Percentiles rank a stretch among this genome's conserved stretches.
These are phyloP conservation scores for Apocynum venetum DNA, from an alignment of 257 asterid genomes.

Conservation along the genomic window DNA sequence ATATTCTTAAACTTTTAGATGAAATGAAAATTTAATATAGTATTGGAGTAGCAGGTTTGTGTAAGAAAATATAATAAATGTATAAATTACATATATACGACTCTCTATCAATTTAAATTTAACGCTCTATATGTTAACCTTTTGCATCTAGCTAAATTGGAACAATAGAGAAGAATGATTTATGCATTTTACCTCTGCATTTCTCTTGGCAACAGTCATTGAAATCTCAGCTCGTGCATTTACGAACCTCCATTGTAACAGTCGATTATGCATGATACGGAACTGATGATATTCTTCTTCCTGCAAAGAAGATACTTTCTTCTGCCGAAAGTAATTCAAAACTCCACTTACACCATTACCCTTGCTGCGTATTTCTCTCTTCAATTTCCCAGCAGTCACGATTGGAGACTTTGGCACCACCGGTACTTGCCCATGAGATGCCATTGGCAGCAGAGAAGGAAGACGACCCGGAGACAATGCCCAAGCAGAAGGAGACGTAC, in stretches of 20 bases:
- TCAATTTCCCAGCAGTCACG: conserved; percentile 15
- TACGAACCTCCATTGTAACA: conserved; percentile 79
- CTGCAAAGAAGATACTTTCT: conserved; percentile 37
- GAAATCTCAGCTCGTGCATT: conserved; percentile 67
- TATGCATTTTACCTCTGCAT: conserved; percentile 43
- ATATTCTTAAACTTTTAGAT: too few species aligned
- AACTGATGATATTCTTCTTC: conserved; percentile 63
- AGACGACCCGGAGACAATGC: conserved; percentile 71
- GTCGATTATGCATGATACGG: conserved; percentile 48
- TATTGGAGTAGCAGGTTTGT: too few species aligned
- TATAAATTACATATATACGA: too few species aligned
- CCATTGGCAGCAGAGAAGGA: conserved; percentile 18
- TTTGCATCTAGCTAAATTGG: too few species aligned
- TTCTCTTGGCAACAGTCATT: conserved; percentile 35
- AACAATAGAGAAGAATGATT: neutral
- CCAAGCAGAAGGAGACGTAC: conserved; percentile 81
- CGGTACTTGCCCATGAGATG: neutral
- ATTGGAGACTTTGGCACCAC: conserved; percentile 34
- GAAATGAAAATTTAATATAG: too few species aligned
- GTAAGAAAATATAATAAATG: too few species aligned
- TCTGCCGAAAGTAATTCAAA: conserved; percentile 50
- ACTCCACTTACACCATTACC: conserved; percentile 37
- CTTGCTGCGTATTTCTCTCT: conserved; percentile 15
- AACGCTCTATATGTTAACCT: too few species aligned
- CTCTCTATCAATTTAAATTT: too few species aligned